phyloP scores from a whole-genome alignment of 768 basidiomycete genomes.

The Pisolithus marmoratus region DNA sequence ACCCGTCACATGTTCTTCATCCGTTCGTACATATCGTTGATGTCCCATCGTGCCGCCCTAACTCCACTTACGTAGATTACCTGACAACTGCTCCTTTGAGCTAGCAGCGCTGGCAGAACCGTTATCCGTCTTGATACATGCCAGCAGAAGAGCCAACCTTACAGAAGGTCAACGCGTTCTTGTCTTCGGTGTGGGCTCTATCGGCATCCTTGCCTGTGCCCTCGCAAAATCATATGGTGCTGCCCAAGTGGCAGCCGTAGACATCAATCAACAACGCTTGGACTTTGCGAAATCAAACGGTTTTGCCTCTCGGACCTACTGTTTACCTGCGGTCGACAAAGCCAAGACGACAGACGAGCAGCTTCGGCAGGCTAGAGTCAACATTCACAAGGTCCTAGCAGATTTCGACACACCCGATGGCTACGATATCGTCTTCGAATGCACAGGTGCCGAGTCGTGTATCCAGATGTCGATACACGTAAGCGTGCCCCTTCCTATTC shows the following conservation, averaged over 20 bases:
- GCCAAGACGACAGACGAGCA: slow-evolving; percentile 52
- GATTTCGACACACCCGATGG: slow-evolving; percentile 64
- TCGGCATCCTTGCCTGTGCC: slow-evolving; percentile 85
- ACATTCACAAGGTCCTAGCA: slow-evolving; percentile 43
- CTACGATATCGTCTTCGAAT: slow-evolving; percentile 92
- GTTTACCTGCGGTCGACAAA: slow-evolving; percentile 47
- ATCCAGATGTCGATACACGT: slow-evolving; percentile 90
- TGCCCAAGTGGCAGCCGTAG: slow-evolving; percentile 66
- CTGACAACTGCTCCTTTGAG: slow-evolving; percentile 70
- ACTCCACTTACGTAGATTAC: slow-evolving; percentile 45
- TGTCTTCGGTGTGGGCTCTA: slow-evolving; percentile 89
- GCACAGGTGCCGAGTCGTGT: slow-evolving; percentile 88
- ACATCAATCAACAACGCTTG: slow-evolving; percentile 81
- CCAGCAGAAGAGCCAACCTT: slow-evolving; percentile 41
- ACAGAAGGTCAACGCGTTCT: slow-evolving; percentile 63
- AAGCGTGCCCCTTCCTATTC: slow-evolving; percentile 32
- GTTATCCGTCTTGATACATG: slow-evolving; percentile 81
- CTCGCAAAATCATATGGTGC: slow-evolving; percentile 72
- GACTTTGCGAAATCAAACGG: slow-evolving; percentile 71
- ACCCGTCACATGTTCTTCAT: slow-evolving; percentile 80
- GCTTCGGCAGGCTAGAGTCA: slow-evolving; percentile 57
- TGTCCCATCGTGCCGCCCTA: slow-evolving; percentile 1
- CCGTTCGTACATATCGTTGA: slow-evolving; percentile 51
- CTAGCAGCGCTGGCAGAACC: slow-evolving; percentile 90
- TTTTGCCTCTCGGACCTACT: slow-evolving; percentile 71